Conservation (phyloP, 1,284 basidiomycete genomes). For the Kalmanozyma brasiliensis region DNA sequence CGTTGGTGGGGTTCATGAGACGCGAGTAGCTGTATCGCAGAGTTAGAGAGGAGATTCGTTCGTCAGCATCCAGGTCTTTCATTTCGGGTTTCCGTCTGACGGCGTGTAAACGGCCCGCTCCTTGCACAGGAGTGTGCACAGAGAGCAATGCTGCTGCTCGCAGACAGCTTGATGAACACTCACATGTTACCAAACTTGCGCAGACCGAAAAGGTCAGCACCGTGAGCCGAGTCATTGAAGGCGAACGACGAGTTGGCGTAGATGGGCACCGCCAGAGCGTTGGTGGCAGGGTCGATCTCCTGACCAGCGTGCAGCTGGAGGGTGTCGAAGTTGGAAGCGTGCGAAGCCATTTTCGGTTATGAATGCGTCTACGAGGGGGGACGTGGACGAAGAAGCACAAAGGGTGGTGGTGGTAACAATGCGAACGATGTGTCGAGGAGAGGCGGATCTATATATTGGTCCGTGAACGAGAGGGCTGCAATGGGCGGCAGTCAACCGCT, state of each 20-base stretch:
- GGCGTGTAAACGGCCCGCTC: no score
- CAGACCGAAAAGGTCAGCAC: constrained; percentile 82
- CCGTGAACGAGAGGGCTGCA: constrained; percentile 8
- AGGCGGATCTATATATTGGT: constrained; percentile 14
- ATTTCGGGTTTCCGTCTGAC: no score
- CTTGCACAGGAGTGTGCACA: no score
- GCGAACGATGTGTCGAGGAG: neutral
- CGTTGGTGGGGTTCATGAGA: constrained; percentile 84
- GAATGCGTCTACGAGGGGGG: constrained; percentile 4
- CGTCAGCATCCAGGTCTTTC: no score
- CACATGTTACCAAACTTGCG: constrained; percentile 74
- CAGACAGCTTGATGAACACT: constrained; percentile 12
- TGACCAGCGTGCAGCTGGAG: constrained; percentile 81
- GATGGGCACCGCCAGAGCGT: constrained; percentile 83
- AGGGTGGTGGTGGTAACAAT: constrained; percentile 4
- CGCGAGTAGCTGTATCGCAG: constrained; percentile 67
- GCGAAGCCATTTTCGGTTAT: constrained; percentile 11
- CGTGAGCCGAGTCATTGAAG: constrained; percentile 72
- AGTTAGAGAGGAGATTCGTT: neutral
- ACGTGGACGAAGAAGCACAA: neutral
- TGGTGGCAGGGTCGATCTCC: constrained; percentile 76
- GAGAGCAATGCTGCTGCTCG: neutral
- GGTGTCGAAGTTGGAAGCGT: constrained; percentile 65
- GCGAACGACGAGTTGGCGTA: constrained; percentile 71
- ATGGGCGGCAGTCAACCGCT: no score